phyloP scores from a whole-genome alignment of 768 basidiomycete genomes.

The Holtermanniella nyarrowii region DNA sequence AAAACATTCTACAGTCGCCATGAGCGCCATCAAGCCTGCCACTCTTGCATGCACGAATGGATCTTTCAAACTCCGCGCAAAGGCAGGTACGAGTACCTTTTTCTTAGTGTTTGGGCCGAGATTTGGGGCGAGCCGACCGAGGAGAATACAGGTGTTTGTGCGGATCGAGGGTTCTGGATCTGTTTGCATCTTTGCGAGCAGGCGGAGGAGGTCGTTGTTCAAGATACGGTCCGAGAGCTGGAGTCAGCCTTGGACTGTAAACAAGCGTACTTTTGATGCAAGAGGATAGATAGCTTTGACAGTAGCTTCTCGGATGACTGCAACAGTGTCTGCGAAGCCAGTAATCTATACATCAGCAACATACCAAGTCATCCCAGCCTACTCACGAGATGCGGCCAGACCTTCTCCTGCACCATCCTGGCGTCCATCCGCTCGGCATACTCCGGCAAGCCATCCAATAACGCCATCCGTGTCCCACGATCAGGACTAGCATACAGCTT shows the following conservation, averaged over 20 bases:
- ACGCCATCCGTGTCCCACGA: constrained; percentile 83
- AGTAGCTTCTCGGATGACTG: constrained; percentile 88
- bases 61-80: constrained; percentile 79
- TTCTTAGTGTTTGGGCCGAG: constrained; percentile 80
- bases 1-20: constrained; percentile 85
- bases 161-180: constrained; percentile 91
- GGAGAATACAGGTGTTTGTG: constrained; percentile 92
- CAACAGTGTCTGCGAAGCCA: constrained; percentile 88
- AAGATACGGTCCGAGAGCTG: constrained; percentile 82
- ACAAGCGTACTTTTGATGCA: constrained; percentile 59
- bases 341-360: constrained; percentile 56
- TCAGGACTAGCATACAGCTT: constrained; percentile 82
- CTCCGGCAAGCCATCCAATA: constrained; percentile 72
- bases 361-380: not conserved
- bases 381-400: constrained; percentile 85
- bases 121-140: constrained; percentile 77
- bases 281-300: constrained; percentile 75
- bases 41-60: constrained; percentile 84
- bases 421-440: constrained; percentile 82
- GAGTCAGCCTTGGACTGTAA: not conserved
- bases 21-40: constrained; percentile 88
- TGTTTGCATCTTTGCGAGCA: constrained; percentile 82
- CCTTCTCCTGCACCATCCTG: constrained; percentile 69
- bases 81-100: constrained; percentile 95
- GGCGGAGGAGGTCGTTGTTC: constrained; percentile 90